Conservation (phyloP, 2,329 filamentous ascomycete species). For the Talaromyces sp. region DNA sequence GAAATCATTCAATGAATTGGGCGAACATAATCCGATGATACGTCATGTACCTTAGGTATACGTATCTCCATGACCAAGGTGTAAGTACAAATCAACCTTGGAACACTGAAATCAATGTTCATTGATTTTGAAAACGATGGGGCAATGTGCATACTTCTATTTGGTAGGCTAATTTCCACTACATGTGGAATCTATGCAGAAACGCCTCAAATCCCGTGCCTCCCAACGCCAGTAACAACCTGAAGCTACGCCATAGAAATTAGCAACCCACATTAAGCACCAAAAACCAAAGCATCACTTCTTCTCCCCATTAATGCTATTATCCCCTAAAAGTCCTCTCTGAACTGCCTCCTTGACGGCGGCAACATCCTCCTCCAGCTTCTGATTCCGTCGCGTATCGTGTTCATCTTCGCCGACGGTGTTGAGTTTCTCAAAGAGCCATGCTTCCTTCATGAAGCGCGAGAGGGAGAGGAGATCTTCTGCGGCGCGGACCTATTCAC, state of each 20-base stretch:
- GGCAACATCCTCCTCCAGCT: slow-evolving; percentile 47
- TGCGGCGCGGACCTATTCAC: slow-evolving; percentile 53
- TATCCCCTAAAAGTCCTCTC: slow-evolving; percentile 21
- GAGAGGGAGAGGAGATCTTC: slow-evolving; percentile 62
- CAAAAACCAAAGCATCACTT: background rate
- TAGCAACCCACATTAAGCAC: background rate
- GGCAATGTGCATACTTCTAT: no score
- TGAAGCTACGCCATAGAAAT: background rate
- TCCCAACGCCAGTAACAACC: background rate
- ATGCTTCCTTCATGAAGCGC: slow-evolving; percentile 62
- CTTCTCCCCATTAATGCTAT: background rate
- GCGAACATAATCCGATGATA: background rate
- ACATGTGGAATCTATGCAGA: background rate
- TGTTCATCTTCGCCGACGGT: slow-evolving; percentile 49
- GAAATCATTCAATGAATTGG: background rate
- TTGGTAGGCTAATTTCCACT: background rate
- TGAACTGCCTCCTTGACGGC: slow-evolving; percentile 47
- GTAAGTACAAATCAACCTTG: no score
- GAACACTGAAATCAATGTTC: no score
- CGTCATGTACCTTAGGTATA: no score
- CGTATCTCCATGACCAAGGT: background rate
- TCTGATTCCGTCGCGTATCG: slow-evolving; percentile 40
- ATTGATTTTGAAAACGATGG: no score
- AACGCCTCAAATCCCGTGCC: background rate
- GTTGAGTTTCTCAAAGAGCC: slow-evolving; percentile 63